phyloP scores from a whole-genome alignment of 2,329 filamentous ascomycete genomes.

The Zymoseptoria crescenta region DNA sequence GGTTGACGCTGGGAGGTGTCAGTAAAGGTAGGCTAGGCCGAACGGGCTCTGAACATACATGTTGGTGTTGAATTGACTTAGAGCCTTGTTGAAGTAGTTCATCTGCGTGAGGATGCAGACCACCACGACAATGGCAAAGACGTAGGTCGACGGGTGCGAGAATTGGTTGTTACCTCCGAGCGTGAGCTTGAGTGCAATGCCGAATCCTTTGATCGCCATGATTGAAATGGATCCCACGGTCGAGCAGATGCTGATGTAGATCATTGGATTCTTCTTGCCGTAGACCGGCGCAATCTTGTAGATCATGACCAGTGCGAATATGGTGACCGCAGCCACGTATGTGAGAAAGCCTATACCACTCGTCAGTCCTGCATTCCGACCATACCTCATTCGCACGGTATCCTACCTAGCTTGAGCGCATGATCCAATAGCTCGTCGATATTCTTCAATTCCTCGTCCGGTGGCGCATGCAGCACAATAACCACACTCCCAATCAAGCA shows the following conservation, averaged over 20 bases:
- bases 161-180: slow-evolving; percentile 93
- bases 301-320: slow-evolving; percentile 90
- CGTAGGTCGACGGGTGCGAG: slow-evolving; percentile 87
- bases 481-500: slow-evolving; percentile 94
- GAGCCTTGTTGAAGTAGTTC: slow-evolving; percentile 99
- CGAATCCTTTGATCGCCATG: slow-evolving; percentile 98
- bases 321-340: slow-evolving; percentile 70
- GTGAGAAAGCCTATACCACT: slow-evolving; percentile 68
- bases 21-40: not conserved
- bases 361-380: slow-evolving; percentile 3
- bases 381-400: not conserved
- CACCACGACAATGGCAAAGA: slow-evolving; percentile 85
- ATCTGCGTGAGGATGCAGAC: slow-evolving; percentile 98
- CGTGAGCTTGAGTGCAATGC: slow-evolving; percentile 93
- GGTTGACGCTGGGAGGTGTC: slow-evolving; percentile 63
- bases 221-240: slow-evolving; percentile 95
- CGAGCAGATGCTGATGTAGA: slow-evolving; percentile 96
- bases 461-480: slow-evolving; percentile 93
- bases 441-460: slow-evolving; percentile 82
- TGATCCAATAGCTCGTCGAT: slow-evolving; percentile 88
- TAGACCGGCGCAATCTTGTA: slow-evolving; percentile 85
- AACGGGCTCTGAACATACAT: slow-evolving; percentile 56
- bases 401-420: slow-evolving; percentile 80
- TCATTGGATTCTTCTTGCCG: slow-evolving; percentile 89
- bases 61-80: slow-evolving; percentile 93